Conservation (phyloP, 192 early-diverging fungal genomes). For the Lobosporangium transversale region DNA sequence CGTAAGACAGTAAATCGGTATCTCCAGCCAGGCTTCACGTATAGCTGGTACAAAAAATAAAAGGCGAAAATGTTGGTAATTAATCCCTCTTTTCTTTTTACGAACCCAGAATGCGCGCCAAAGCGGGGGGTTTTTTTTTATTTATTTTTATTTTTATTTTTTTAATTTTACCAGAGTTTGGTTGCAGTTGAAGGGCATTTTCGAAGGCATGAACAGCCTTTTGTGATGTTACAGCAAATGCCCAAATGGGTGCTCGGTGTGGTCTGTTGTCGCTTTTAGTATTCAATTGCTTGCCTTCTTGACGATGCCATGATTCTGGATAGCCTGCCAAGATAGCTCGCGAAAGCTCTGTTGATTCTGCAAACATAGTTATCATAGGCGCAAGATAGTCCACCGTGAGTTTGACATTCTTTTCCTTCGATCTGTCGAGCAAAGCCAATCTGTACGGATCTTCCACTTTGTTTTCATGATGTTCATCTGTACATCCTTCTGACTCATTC, state of each 20-base stretch:
- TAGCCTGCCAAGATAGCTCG: constrained; percentile 2
- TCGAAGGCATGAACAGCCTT: constrained; percentile 24
- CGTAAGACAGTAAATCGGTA: constrained; percentile 37
- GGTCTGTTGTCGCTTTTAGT: background rate
- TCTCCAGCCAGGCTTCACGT: constrained; percentile 28
- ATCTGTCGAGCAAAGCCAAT: background rate
- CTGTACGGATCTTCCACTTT: constrained; percentile 15
- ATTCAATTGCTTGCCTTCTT: background rate
- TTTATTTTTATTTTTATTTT: too few species aligned
- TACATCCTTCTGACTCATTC: background rate
- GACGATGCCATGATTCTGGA: background rate
- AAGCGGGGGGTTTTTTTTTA: background rate
- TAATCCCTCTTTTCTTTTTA: background rate
- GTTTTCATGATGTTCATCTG: background rate
- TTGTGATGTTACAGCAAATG: constrained; percentile 42
- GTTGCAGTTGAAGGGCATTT: constrained; percentile 16
- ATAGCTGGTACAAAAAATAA: constrained; percentile 17
- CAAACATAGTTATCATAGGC: constrained; percentile 18
- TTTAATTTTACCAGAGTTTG: constrained; percentile 22
- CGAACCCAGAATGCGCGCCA: background rate
- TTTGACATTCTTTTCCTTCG: background rate
- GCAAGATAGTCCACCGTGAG: constrained; percentile 12
- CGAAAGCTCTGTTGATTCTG: constrained; percentile 11
- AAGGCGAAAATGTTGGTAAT: too few species aligned
- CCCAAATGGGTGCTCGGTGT: constrained; percentile 12